A percentile compares a stretch with the other conserved stretches of the same genome.
Conservation (phyloP, 805 yeast species). For the Starmerella bombicola region DNA sequence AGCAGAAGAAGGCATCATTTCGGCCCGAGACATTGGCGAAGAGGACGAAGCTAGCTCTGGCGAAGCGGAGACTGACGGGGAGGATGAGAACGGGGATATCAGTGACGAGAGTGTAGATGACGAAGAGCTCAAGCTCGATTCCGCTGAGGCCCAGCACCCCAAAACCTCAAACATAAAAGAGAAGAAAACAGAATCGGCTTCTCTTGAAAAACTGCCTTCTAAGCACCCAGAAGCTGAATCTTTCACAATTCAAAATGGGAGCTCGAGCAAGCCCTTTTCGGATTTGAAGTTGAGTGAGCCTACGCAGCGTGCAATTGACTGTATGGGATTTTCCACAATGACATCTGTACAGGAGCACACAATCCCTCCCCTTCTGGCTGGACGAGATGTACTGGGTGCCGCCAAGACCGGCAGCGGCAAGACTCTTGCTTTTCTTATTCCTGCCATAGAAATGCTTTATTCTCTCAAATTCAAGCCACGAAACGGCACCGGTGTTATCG, state of each 20-base stretch:
- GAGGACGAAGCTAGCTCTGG: constrained; percentile 8
- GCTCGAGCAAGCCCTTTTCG: constrained; percentile 29
- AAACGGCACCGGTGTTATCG: constrained; percentile 94
- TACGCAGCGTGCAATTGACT: constrained; percentile 65
- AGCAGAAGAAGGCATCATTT: constrained; percentile 17
- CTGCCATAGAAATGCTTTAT: constrained; percentile 86
- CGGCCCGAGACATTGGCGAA: constrained; percentile 15
- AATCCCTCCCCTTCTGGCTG: constrained; percentile 91
- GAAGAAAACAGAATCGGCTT: constrained; percentile 1
- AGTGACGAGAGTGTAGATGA: constrained; percentile 2
- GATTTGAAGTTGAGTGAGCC: constrained; percentile 64
- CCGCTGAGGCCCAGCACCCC: constrained; percentile 1
- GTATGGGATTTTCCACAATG: constrained; percentile 86
- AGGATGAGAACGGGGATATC: neutral
- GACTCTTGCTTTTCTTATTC: constrained; percentile 87
- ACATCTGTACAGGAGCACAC: constrained; percentile 92
- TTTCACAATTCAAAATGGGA: constrained; percentile 17
- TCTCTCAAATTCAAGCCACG: constrained; percentile 90
- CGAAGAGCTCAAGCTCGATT: neutral
- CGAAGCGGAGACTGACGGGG: constrained; percentile 1
- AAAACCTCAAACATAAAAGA: neutral
- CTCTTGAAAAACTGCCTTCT: neutral
- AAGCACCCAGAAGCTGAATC: constrained; percentile 17
- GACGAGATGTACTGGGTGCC: constrained; percentile 97
- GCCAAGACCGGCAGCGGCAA: constrained; percentile 99